A percentile compares a stretch with the other conserved stretches of the same genome.
Conservation (phyloP, 2,329 filamentous ascomycete genomes). For the Scedosporium boydii region DNA sequence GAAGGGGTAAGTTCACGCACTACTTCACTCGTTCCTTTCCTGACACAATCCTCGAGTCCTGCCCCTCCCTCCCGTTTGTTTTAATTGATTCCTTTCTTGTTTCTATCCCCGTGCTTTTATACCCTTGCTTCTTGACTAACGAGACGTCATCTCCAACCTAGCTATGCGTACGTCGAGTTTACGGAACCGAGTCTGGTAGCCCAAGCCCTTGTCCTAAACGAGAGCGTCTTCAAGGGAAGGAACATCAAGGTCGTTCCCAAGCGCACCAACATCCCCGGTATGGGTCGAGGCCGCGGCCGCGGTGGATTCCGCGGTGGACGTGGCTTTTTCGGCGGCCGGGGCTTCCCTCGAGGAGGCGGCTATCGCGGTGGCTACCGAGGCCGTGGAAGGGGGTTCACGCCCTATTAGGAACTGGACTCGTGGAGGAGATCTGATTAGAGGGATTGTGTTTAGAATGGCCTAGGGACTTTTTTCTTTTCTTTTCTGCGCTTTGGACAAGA, state of each 20-base stretch:
- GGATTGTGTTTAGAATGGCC: no score
- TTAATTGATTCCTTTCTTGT: neutral
- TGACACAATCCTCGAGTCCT: neutral
- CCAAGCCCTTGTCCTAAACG: conserved; percentile 88
- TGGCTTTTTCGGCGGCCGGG: conserved; percentile 44
- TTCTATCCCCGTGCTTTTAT: neutral
- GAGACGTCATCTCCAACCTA: conserved; percentile 27
- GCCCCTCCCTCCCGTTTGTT: neutral
- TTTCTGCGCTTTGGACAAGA: neutral
- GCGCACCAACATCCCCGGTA: conserved; percentile 91
- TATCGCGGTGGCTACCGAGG: conserved; percentile 61
- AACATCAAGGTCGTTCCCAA: conserved; percentile 94
- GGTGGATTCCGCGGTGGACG: conserved; percentile 43
- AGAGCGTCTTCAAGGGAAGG: conserved; percentile 88
- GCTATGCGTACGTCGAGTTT: conserved; percentile 98
- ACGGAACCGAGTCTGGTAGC: conserved; percentile 87
- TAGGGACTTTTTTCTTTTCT: neutral
- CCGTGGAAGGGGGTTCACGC: conserved; percentile 53
- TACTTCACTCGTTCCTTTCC: neutral
- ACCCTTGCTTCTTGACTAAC: neutral
- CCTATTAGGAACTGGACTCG: conserved; percentile 38
- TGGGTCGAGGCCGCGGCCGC: conserved; percentile 69
- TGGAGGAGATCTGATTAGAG: no score
- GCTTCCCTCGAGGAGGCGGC: conserved; percentile 39
- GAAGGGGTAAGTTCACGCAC: conserved; percentile 65